Evolutionary conservation across 1,284 basidiomycete genomes (phyloP).

Genomic region (Schizopora paradoxa): DNA sequence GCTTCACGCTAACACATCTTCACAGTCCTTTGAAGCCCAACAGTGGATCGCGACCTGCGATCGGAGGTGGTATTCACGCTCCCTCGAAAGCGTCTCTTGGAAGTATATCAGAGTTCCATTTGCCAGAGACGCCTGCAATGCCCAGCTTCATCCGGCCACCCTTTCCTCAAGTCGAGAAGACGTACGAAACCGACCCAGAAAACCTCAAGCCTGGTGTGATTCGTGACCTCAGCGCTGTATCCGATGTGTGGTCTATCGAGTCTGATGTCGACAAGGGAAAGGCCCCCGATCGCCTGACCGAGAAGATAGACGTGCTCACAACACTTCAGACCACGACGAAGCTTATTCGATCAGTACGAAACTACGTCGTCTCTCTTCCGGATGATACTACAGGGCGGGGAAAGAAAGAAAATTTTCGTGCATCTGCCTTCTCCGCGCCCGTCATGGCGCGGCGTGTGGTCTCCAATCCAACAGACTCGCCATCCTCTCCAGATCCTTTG

Average conservation of each 20-base stretch:
- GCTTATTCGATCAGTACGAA: constrained; percentile 72
- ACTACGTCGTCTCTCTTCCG: constrained; percentile 74
- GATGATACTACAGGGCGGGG: constrained; percentile 54
- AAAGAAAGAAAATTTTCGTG: constrained; percentile 35
- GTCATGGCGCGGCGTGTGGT: constrained; percentile 34
- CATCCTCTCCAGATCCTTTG: constrained; percentile 48
- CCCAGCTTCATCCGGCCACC: constrained; percentile 41
- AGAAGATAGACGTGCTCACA: constrained; percentile 50
- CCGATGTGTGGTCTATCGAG: constrained; percentile 44
- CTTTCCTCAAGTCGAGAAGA: constrained; percentile 51
- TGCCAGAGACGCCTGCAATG: constrained; percentile 63
- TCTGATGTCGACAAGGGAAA: constrained; percentile 23
- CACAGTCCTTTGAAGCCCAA: constrained; percentile 48
- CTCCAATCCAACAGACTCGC: constrained; percentile 34
- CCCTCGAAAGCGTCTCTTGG: constrained; percentile 35
- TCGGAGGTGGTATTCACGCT: constrained; percentile 48
- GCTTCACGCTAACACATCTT: not conserved
- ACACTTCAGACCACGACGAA: constrained; percentile 71
- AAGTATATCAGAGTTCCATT: constrained; percentile 44
- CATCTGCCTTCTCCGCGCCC: constrained; percentile 34
- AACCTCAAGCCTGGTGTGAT: constrained; percentile 65
- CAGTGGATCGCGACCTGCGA: constrained; percentile 65
- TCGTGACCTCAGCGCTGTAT: constrained; percentile 60
- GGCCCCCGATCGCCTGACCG: constrained; percentile 23
- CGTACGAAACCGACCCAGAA: constrained; percentile 66